Conservation (phyloP, 202 grass and related monocot species). For the Dendrocalamus latiflorus region DNA sequence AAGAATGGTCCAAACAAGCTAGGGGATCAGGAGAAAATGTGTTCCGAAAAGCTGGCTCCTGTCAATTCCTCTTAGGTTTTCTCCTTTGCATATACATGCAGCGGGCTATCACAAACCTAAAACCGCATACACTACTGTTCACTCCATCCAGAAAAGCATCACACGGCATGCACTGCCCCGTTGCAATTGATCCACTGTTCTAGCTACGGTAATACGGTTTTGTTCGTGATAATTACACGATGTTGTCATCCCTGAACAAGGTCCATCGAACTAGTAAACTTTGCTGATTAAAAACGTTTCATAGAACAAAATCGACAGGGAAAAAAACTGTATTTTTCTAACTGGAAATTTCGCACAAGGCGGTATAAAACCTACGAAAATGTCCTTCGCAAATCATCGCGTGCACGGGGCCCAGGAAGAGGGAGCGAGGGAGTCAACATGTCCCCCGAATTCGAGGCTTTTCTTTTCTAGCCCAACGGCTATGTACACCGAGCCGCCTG, state of each 20-base stretch:
- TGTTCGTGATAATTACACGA: not conserved
- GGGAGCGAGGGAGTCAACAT: not conserved
- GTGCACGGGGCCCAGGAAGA: too few relatives aligned
- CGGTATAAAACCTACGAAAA: too few relatives aligned
- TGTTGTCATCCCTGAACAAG: not conserved
- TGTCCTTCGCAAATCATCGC: too few relatives aligned
- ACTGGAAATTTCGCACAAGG: not conserved
- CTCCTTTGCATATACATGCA: not conserved
- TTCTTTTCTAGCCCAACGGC: not conserved
- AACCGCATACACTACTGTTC: not conserved
- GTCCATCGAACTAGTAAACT: not conserved
- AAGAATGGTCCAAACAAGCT: not conserved
- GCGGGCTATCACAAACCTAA: not conserved
- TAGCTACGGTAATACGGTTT: not conserved
- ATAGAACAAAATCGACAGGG: not conserved
- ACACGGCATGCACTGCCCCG: not conserved
- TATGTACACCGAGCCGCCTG: not conserved
- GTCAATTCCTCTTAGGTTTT: not conserved
- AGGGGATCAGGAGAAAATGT: not conserved
- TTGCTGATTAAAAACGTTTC: too few relatives aligned
- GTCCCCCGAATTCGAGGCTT: not conserved
- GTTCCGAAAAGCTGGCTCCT: not conserved
- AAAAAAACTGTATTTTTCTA: not conserved
- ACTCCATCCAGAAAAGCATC: not conserved
- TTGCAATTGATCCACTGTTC: too few relatives aligned